Evolutionary conservation across 192 early-diverging fungal species (phyloP), one percentile per base, ranked within the genome.

Genomic region (Backusella macrospora): DNA sequence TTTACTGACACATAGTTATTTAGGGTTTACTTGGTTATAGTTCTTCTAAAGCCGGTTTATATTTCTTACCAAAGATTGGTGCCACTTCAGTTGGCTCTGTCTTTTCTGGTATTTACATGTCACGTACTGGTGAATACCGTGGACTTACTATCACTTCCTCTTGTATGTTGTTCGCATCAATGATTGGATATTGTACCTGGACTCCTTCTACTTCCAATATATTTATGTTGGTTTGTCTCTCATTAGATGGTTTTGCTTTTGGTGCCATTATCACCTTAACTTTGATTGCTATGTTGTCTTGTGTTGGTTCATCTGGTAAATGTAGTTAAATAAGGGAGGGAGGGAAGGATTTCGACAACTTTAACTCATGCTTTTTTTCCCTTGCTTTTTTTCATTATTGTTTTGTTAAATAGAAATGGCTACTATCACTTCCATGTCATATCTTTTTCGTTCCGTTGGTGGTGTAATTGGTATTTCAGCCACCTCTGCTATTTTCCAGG

Each of bases 401-500:
- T n/a, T 89, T 46, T 80, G 74, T 75, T 84, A 87, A 48, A 52
- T 70, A 79, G 86, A 88, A 68, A 83, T 86, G 75, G 87, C 87
- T 52, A 82, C 81, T 2, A 81, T 84, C 42, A 87, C 85, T 15
- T 78, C 83, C 26, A 76, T 84, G 34, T 83, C 83, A 29, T 82
- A 84, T 72, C 80, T 91, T 46, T 74, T 86, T 48, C 80, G 84
- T 70, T 77, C 72, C n/a, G 73, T 82, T 42, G 88, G 89, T 14
- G 83, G 85, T 67, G 87, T 88, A n/a, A 70, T 91, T 47, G 86
- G 86, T 68, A 77, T 91, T 9, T 83, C 86, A 9, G 75, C 84
- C 62, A 80, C 78, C 9, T 82, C 82, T n/a, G 82, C 80, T 23
- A 76, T 79, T 52, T 75, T 84, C 73, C 83, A 85, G 62, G 72